These are phyloP conservation scores for Trametes polyzona DNA, from an alignment of 1,284 basidiomycete species.

Conservation along the genomic window DNA sequence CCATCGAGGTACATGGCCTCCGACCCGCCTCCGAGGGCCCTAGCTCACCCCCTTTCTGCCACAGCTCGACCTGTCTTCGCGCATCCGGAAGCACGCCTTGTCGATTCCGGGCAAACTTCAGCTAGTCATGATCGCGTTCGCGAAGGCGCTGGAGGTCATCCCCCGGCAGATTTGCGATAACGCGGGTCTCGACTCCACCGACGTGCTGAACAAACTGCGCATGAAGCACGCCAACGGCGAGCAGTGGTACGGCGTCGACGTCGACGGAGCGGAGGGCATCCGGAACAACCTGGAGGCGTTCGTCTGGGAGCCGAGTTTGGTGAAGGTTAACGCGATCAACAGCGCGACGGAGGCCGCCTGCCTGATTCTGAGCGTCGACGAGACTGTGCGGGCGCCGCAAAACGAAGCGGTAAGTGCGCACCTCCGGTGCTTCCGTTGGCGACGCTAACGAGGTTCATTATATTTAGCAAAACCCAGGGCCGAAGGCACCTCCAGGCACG, in stretches of 20 bases:
- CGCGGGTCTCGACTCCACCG: slow-evolving; percentile 97
- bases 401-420: slow-evolving; percentile 74
- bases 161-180: slow-evolving; percentile 99
- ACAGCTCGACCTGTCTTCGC: slow-evolving; percentile 95
- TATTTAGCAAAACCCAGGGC: slow-evolving; percentile 67
- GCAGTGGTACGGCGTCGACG: slow-evolving; percentile 94
- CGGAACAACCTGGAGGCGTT: slow-evolving; percentile 97
- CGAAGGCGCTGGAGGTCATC: slow-evolving; percentile 96
- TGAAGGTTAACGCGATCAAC: slow-evolving; percentile 95
- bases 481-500: slow-evolving; percentile 82
- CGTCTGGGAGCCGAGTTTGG: slow-evolving; percentile 97
- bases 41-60: slow-evolving; percentile 5
- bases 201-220: slow-evolving; percentile 95
- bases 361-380: slow-evolving; percentile 92
- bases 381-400: slow-evolving; percentile 93
- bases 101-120: slow-evolving; percentile 97
- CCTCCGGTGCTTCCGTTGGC: background rate
- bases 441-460: slow-evolving; percentile 11
- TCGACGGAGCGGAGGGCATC: slow-evolving; percentile 88
- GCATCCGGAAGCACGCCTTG: slow-evolving; percentile 88
- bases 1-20: slow-evolving; percentile 76
- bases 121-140: slow-evolving; percentile 93
- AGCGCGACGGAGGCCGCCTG: slow-evolving; percentile 97
- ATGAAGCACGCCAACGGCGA: slow-evolving; percentile 94
- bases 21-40: background rate